Conservation (phyloP, 352 stramenopile genomes). For the Globisporangium camurandrum region DNA sequence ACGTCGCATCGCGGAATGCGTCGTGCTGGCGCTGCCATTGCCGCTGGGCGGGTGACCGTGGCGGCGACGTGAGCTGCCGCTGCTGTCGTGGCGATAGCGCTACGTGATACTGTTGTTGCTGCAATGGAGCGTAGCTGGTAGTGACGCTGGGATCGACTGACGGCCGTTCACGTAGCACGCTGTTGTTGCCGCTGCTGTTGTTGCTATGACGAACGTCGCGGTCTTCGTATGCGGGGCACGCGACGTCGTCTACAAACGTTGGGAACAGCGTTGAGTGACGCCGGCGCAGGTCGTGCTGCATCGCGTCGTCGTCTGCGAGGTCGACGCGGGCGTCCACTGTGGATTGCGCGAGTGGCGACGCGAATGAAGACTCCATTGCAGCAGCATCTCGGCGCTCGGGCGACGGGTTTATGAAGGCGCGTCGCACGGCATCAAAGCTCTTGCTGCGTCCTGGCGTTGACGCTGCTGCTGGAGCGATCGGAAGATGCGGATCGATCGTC, state of each 20-base stretch:
- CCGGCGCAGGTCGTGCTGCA: slow-evolving; percentile 14
- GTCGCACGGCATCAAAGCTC: slow-evolving; percentile 19
- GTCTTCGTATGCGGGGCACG: slow-evolving; percentile 56
- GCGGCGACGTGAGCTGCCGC: slow-evolving; percentile 17
- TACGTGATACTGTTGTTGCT: background rate
- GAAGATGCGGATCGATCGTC: no score
- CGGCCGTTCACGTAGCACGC: no score
- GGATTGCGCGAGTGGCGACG: background rate
- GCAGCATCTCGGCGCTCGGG: background rate
- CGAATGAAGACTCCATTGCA: no score
- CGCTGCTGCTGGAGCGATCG: no score
- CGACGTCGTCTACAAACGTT: slow-evolving; percentile 52
- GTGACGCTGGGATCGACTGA: no score
- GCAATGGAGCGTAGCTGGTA: no score
- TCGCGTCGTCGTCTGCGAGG: slow-evolving; percentile 15
- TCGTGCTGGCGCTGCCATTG: slow-evolving; percentile 19
- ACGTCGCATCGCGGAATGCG: slow-evolving; percentile 16
- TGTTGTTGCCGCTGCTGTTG: background rate
- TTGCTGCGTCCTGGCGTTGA: slow-evolving; percentile 8
- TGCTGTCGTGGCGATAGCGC: slow-evolving; percentile 2
- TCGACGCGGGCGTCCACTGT: slow-evolving; percentile 5
- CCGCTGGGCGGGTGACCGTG: slow-evolving; percentile 9
- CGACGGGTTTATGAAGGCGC: slow-evolving; percentile 16
- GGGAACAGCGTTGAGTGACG: slow-evolving; percentile 20
- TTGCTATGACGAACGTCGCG: background rate